Evolutionary conservation across 306 rosid species (phyloP), one percentile per base, ranked within the genome.

Genomic region (Oemleria cerasiformis): DNA sequence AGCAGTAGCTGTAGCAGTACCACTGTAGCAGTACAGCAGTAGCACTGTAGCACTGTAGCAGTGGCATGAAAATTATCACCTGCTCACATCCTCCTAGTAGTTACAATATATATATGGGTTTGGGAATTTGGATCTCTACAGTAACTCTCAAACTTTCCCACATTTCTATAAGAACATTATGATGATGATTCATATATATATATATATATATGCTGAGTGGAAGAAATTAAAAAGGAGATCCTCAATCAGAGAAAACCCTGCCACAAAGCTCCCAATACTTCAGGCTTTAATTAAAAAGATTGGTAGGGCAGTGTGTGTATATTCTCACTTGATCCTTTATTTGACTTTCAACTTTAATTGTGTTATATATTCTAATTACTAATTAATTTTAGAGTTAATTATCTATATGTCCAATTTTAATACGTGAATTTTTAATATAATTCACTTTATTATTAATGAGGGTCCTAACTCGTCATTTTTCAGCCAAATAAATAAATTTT

Each of bases 101-200:
- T 56, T 12, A 58, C 19, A 58, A n/a, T 30, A 30, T 30, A 30
- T 30, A 30, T 30, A 2, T 68, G 48, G 39, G 38, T 54, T 55
- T 59, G 41, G 40, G 73, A 30, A 30, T 39, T 57, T 17, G n/a
- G 48, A 17, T 17, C 41, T 15, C 45, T 50, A 9, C 72, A 23
- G 19, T 65, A 21, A 0, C 40, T 60, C 15, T 9, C 15, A 61
- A 42, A 64, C 74, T 74, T 80, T 71, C 84, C 73, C 87, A 14
- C 43, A 74, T 71, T 74, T 75, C 82, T 50, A 80, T 70, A 48
- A 55, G 71, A 67, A 69, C 67, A 57, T 49, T 50, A 77, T 80
- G 81, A 76, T 79, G 69, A 30, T 30, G 3, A 30, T 30, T 1
- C 36, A 30, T 21, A 50, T 11, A 39, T 36, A 34, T 48, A 20